Conservation (phyloP, 306 rosid genomes). For the Betula pendula region DNA sequence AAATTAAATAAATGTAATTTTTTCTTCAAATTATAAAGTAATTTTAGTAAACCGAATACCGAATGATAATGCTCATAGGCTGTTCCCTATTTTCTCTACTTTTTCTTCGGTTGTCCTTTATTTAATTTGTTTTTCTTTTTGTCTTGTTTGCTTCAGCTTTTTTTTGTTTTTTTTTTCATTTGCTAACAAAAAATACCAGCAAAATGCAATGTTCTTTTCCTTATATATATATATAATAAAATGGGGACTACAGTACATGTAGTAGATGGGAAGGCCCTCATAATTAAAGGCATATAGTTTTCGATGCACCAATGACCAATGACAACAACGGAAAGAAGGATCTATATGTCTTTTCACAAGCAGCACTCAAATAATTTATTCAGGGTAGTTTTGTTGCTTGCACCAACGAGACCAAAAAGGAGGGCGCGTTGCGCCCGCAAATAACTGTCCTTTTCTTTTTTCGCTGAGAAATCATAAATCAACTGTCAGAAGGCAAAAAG, state of each 20-base stretch:
- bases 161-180: too few species aligned
- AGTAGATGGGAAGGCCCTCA: background rate
- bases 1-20: too few species aligned
- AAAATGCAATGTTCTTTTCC: background rate
- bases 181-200: too few species aligned
- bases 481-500: slow-evolving; percentile 26
- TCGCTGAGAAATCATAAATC: background rate
- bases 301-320: background rate
- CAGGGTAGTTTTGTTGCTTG: background rate
- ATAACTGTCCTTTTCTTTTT: background rate
- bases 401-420: background rate
- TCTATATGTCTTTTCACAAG: slow-evolving; percentile 8
- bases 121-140: too few species aligned
- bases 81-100: too few species aligned
- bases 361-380: slow-evolving; percentile 5
- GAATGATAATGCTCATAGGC: too few species aligned
- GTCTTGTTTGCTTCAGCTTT: too few species aligned
- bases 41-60: too few species aligned
- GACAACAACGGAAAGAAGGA: background rate
- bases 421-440: background rate
- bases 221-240: background rate
- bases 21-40: too few species aligned
- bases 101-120: too few species aligned
- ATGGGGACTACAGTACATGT: background rate
- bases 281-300: background rate